A percentile compares a stretch with the other conserved stretches of the same genome.
Evolutionary conservation across 2,329 filamentous ascomycete species (phyloP).

Genomic region (Aspergillus versicolor): DNA sequence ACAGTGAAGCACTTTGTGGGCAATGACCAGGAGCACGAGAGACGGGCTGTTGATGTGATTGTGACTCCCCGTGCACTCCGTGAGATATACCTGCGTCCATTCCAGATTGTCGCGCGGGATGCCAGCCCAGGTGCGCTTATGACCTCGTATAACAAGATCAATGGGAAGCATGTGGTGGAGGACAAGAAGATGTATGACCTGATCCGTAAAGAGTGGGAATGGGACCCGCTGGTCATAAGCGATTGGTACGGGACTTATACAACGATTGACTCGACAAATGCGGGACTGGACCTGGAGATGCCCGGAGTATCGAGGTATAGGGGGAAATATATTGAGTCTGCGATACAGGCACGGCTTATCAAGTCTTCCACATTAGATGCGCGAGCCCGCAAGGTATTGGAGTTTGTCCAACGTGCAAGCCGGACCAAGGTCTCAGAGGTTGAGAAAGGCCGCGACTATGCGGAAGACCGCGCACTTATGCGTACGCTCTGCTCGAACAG

Average conservation of each 20-base stretch:
- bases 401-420: constrained; percentile 56
- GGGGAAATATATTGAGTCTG: constrained; percentile 26
- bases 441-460: constrained; percentile 22
- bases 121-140: constrained; percentile 58
- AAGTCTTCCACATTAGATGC: constrained; percentile 57
- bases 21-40: constrained; percentile 48
- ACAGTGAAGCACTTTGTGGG: constrained; percentile 67
- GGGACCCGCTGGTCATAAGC: constrained; percentile 46
- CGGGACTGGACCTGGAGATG: constrained; percentile 47
- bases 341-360: constrained; percentile 50
- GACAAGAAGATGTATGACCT: constrained; percentile 39
- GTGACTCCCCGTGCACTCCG: constrained; percentile 54
- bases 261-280: constrained; percentile 39
- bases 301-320: constrained; percentile 42
- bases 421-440: constrained; percentile 54
- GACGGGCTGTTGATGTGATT: constrained; percentile 42
- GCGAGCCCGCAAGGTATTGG: constrained; percentile 54
- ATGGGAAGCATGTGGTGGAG: constrained; percentile 49
- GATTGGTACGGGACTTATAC: constrained; percentile 47
- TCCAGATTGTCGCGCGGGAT: constrained; percentile 59
- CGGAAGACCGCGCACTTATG: constrained; percentile 53
- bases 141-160: constrained; percentile 60
- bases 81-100: constrained; percentile 66
- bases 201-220: constrained; percentile 46
- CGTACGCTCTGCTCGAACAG: constrained; percentile 63